phyloP scores from a whole-genome alignment of 495 filamentous ascomycete species.

The Neurospora discreta region DNA sequence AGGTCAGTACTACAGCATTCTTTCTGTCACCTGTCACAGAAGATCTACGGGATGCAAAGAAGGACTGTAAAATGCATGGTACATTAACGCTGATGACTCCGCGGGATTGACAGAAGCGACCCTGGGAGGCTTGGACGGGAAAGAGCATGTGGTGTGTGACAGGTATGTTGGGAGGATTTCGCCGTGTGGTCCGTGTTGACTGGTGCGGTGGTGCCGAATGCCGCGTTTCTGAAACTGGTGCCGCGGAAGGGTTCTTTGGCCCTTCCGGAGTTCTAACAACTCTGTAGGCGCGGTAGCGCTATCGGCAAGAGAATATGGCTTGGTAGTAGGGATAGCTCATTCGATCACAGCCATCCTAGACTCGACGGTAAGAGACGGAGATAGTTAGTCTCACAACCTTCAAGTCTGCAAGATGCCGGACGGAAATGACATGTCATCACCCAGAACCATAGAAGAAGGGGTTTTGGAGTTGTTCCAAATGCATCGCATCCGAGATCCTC shows the following conservation, averaged over 20 bases:
- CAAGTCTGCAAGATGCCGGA: neutral
- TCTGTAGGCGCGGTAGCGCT: neutral
- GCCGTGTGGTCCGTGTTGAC: slow-evolving; percentile 30
- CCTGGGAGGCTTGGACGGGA: slow-evolving; percentile 29
- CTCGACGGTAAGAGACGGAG: slow-evolving; percentile 55
- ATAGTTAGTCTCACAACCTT: slow-evolving; percentile 31
- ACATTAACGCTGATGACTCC: slow-evolving; percentile 11
- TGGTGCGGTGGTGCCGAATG: slow-evolving; percentile 49
- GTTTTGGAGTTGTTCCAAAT: neutral
- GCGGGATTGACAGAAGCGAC: neutral
- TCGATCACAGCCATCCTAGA: slow-evolving; percentile 55
- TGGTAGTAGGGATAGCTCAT: slow-evolving; percentile 15
- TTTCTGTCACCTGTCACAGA: neutral
- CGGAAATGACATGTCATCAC: neutral
- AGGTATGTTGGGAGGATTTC: slow-evolving; percentile 43
- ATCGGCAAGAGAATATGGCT: neutral
- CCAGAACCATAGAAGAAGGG: neutral
- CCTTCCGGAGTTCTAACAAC: neutral
- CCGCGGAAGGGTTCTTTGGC: slow-evolving; percentile 41
- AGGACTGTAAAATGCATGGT: slow-evolving; percentile 13
- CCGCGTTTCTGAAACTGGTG: slow-evolving; percentile 7
- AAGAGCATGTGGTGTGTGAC: slow-evolving; percentile 65
- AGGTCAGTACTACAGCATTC: neutral
- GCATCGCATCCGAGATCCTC: neutral
- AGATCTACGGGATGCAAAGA: neutral